Conservation (phyloP, 305 asterid genomes). For the Rubia balearica region DNA sequence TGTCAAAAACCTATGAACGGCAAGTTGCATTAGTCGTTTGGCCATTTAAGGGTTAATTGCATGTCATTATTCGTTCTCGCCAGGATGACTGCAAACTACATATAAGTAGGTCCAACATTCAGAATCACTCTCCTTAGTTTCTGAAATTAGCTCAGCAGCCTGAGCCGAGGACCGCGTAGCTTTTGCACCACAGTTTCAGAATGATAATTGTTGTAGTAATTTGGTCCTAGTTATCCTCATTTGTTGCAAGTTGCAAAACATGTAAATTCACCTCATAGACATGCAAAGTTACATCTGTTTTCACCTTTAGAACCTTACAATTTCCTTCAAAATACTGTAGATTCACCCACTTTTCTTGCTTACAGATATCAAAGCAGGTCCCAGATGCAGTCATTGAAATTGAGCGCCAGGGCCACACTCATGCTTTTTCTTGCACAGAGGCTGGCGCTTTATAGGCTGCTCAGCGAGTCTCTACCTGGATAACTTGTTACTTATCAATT, state of each 20-base stretch:
- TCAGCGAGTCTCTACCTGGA: conserved; percentile 47
- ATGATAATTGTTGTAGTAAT: too few species aligned
- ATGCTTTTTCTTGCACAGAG: conserved; percentile 69
- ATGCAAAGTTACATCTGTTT: background rate
- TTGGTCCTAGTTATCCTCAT: background rate
- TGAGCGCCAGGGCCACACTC: conserved; percentile 66
- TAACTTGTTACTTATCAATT: conserved; percentile 24
- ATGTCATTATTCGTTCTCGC: too few species aligned
- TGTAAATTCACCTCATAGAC: background rate
- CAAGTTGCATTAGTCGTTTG: too few species aligned
- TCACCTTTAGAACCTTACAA: background rate
- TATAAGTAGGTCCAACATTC: background rate
- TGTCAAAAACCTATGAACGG: too few species aligned
- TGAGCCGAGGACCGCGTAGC: background rate
- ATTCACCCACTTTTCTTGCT: conserved; percentile 5
- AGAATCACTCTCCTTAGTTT: background rate
- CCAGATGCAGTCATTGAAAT: conserved; percentile 38
- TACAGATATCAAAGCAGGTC: conserved; percentile 52
- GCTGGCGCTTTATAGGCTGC: conserved; percentile 79
- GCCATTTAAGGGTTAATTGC: too few species aligned
- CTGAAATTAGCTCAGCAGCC: background rate
- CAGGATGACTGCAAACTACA: background rate
- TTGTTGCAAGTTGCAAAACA: background rate
- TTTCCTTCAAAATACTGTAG: background rate
- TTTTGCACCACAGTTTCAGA: background rate